Percentiles rank a stretch among this genome's conserved stretches.
Evolutionary conservation across 2,329 filamentous ascomycete species (phyloP).

Genomic region (Diplodia scrobiculata): DNA sequence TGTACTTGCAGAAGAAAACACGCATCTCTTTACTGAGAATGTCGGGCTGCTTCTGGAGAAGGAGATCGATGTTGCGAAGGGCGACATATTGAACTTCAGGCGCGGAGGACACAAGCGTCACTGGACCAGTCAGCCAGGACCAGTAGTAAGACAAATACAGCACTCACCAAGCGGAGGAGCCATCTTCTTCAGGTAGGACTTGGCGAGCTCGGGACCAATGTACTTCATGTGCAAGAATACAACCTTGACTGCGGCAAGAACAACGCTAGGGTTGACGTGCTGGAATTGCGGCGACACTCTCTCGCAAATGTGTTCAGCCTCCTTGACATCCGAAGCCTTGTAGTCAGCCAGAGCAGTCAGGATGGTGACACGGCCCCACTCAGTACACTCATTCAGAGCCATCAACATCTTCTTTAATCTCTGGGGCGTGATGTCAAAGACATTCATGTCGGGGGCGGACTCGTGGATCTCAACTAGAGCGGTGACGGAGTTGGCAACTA

Average conservation of each 20-base stretch:
- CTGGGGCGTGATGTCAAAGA: slow-evolving; percentile 76
- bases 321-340: slow-evolving; percentile 81
- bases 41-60: slow-evolving; percentile 93
- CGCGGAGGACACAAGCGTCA: slow-evolving; percentile 91
- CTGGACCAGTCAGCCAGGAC: slow-evolving; percentile 52
- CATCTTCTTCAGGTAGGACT: slow-evolving; percentile 97
- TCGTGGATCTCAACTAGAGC: slow-evolving; percentile 90
- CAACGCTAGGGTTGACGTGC: slow-evolving; percentile 95
- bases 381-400: slow-evolving; percentile 96
- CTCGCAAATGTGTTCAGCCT: slow-evolving; percentile 98
- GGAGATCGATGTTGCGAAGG: slow-evolving; percentile 89
- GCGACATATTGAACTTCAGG: slow-evolving; percentile 99
- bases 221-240: slow-evolving; percentile 96
- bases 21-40: slow-evolving; percentile 96
- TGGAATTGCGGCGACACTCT: slow-evolving; percentile 95
- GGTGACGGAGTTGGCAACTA: slow-evolving; percentile 95
- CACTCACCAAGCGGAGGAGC: slow-evolving; percentile 81
- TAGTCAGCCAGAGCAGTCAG: slow-evolving; percentile 88
- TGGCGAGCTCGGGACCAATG: slow-evolving; percentile 73
- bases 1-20: slow-evolving; percentile 99
- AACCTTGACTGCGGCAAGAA: slow-evolving; percentile 94
- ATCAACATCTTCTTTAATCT: slow-evolving; percentile 94
- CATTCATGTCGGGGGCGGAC: slow-evolving; percentile 84
- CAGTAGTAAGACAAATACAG: not conserved
- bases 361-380: slow-evolving; percentile 96